Evolutionary conservation across 352 stramenopile genomes (phyloP), one percentile per base, ranked within the genome.

Genomic region (Globisporangium alternatum): DNA sequence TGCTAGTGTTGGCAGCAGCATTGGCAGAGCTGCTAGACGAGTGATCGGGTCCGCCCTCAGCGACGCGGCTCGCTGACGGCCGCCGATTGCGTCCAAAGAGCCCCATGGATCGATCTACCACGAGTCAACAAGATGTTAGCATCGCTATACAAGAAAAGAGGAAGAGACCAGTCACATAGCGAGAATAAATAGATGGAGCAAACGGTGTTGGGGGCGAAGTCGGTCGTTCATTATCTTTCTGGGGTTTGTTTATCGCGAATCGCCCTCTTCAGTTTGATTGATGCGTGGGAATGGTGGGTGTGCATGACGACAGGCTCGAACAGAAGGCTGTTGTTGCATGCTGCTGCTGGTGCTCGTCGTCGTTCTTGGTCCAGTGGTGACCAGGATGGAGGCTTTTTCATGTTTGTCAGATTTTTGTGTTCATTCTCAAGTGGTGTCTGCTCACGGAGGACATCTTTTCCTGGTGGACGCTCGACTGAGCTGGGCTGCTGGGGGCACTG

Each of bases 81-180:
- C 43, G 48, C 45, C 60, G 51, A 45, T 72, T 73, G 39, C 66
- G 73, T 1, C 67, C 53, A 48, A 85, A 81, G 52, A 85, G 66
- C 13, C 75, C 77, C 77, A 85, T 85, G 12, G 4, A 60, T 53
- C 35, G 15, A 4, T 44, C 37, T 21, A 5, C 6, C 12, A 47
- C 8, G 6, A 43, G 35, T 37, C 35, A 52, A 7, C 17, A 17
- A 2, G 37, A n/a, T 54, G 22, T 53, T 31, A 15, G 30, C 22
- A 33, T 53, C 17, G 47, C 5, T 30, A n/a, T 33, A 15, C 5
- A 15, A 33, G 22, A 35, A 39, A 39, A 39, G 33, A 39, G 10
- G 7, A 7, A 9, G 21, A 30, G 21, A n/a, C 47, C n/a, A n/a
- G 21, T 31, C 21, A 53, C 21, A 49, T 30, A 13, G 5, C 5